Evolutionary conservation across 345 rosid genomes (phyloP), one percentile per base, ranked within the genome.

Genomic region (Adansonia digitata): DNA sequence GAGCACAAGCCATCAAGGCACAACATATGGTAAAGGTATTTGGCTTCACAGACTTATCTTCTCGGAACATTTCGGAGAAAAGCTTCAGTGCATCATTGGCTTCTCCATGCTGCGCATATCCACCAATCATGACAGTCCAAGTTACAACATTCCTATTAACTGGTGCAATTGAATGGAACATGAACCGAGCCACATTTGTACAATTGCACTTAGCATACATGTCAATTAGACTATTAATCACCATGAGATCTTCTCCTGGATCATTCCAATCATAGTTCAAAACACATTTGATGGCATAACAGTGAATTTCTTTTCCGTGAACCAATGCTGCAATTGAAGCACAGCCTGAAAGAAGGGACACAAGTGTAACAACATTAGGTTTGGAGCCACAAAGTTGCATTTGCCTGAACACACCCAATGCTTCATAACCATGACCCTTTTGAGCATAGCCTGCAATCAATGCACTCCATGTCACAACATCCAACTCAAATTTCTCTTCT

Each of bases 401-500:
- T 83, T 87, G 80, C 75, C 93, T 82, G 77, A 84, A 93, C 57
- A 91, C 90, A 73, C 78, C 81, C 77, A 91, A 34, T 49, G 98
- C 97, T 81, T 87, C 87, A 63, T 77, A 59, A 15, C 98, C 97
- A 75, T 77, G 85, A 8, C 88, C 94, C 29, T 87, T 82, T 79
- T 91, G 97, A 29, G 97, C 91, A 82, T 85, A 93, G 24, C 98
- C 94, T 9, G 98, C 87, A 79, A 93, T 91, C 53, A 92, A 90
- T 63, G 98, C 88, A 80, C 91, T 91, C 97, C 97, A 93, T 11
- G 97, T 85, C 55, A 93, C 94, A 64, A 91, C 95, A 84, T 93
- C 87, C 82, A 78, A 80, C 71, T 84, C 81, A 43, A 89, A 82
- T 6, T 88, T 83, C 45, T 84, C 88, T 75, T 85, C 83, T 73